Base-by-base conservation (phyloP, 2,329 filamentous ascomycete genomes). In the Penicillium freii region DNA sequence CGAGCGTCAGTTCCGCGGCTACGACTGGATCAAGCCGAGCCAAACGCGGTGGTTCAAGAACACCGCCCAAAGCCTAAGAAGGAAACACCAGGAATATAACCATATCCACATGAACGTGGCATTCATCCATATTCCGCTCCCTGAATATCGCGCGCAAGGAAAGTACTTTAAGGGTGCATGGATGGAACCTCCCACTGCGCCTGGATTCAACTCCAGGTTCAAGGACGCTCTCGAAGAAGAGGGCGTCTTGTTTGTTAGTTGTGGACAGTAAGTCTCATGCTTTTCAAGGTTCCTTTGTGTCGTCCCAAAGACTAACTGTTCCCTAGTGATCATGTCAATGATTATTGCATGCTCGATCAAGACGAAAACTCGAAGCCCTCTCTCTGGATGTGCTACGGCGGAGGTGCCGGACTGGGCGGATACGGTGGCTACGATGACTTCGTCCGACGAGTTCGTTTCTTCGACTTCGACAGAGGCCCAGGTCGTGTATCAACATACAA, bases 381-480 rank as follows among this genome's bases (percentile, higher is more conserved):
- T 31, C 78, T 97, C 2, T 99, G 94, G 94, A 96, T 99, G 92
- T 99, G 94, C 79, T 97, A 97, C 74, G 93, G 87, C 9, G 94
- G 94, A 33, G 94, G 90, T 27, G 85, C 87, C 29, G 94, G 94
- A 1, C 96, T 99, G 67, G 94, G 94, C 54, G 94, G 94, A 0
- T 99, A 99, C 71, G 94, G 89, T 21, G 92, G 93, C 6, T 97
- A 97, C 71, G 87, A 87, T 42, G 89, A 88, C 4, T 97, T 89
- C 71, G 83, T 92, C 68, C 88, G 94, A 27, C 86, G 92, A 31
- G 82, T 97, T 52, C 84, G 94, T 47, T 83, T 99, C 43, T 99
- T 94, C 71, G 93, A 97, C 66, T 85, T 99, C 50, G 93, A 99
- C 73, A 90, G 92, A 76, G 96, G 96, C 70, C 86, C 90, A 58